These are phyloP conservation scores for Canavalia ensiformis DNA, from an alignment of 306 rosid genomes.

Conservation along the genomic window DNA sequence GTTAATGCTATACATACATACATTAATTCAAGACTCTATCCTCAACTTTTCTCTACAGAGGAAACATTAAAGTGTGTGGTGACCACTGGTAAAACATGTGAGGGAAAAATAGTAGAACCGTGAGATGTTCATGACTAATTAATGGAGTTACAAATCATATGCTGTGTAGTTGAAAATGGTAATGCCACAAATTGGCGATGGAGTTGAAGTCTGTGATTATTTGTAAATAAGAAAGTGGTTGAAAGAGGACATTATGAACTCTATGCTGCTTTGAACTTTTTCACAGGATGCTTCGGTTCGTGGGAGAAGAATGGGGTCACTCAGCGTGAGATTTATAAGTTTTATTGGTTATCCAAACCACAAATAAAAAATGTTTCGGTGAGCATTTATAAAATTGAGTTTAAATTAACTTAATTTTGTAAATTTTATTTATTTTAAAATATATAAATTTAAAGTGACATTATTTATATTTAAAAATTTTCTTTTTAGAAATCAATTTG, in stretches of 20 bases:
- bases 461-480: too few relatives aligned
- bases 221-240: constrained; percentile 30
- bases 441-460: too few relatives aligned
- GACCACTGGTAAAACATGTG: constrained; percentile 22
- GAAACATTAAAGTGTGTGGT: constrained; percentile 25
- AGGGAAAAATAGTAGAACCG: background rate
- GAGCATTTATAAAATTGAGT: too few relatives aligned
- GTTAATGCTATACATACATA: background rate
- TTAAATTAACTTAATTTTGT: too few relatives aligned
- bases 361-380: background rate
- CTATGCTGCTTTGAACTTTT: constrained; percentile 40
- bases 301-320: background rate
- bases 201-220: background rate
- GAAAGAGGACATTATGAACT: constrained; percentile 45
- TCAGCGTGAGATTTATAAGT: background rate
- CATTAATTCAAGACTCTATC: background rate
- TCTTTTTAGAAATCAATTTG: too few relatives aligned
- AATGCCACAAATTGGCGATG: background rate
- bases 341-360: background rate
- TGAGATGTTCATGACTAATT: background rate
- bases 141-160: constrained; percentile 25
- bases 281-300: constrained; percentile 23
- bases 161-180: constrained; percentile 24
- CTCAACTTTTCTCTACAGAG: background rate
- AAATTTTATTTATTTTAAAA: too few relatives aligned